phyloP scores from a whole-genome alignment of 1,284 basidiomycete genomes.

The Trametes polyzona region DNA sequence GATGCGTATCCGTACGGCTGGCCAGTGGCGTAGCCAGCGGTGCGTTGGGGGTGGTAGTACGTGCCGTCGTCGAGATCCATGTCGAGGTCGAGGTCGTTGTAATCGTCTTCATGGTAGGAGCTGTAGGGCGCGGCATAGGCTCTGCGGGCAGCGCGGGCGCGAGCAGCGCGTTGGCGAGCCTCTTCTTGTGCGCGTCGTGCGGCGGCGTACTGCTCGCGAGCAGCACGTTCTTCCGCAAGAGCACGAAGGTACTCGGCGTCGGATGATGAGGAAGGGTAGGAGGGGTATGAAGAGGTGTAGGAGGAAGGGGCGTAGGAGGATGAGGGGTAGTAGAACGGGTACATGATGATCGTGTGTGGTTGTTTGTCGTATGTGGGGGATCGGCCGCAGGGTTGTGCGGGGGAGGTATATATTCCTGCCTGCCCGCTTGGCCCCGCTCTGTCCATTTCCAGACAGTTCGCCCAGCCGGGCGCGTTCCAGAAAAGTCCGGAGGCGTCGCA shows the following conservation, averaged over 20 bases:
- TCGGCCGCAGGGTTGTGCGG: not conserved
- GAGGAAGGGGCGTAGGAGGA: slow-evolving; percentile 6
- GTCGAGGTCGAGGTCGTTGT: slow-evolving; percentile 22
- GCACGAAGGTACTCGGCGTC: slow-evolving; percentile 34
- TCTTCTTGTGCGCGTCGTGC: slow-evolving; percentile 37
- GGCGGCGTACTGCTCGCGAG: slow-evolving; percentile 35
- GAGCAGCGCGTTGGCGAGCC: slow-evolving; percentile 36
- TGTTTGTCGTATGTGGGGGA: not conserved
- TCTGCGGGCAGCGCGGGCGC: slow-evolving; percentile 32
- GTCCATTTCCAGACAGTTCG: slow-evolving; percentile 9
- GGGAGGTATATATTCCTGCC: not conserved
- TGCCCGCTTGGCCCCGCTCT: not conserved
- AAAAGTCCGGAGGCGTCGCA: not conserved
- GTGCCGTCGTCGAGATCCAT: slow-evolving; percentile 16
- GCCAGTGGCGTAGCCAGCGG: not conserved
- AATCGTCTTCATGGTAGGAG: slow-evolving; percentile 30
- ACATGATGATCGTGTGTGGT: slow-evolving; percentile 15
- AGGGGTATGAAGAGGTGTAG: slow-evolving; percentile 19
- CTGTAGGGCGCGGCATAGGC: slow-evolving; percentile 31
- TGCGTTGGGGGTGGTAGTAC: slow-evolving; percentile 15
- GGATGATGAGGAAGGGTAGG: slow-evolving; percentile 21
- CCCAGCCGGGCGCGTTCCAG: slow-evolving; percentile 2
- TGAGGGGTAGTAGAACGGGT: slow-evolving; percentile 17
- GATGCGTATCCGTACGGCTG: not conserved
- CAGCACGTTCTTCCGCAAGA: slow-evolving; percentile 37